These are phyloP conservation scores for Nothophaeocryptopus gaeumannii DNA, from an alignment of 2,329 filamentous ascomycete genomes.

Conservation along the genomic window DNA sequence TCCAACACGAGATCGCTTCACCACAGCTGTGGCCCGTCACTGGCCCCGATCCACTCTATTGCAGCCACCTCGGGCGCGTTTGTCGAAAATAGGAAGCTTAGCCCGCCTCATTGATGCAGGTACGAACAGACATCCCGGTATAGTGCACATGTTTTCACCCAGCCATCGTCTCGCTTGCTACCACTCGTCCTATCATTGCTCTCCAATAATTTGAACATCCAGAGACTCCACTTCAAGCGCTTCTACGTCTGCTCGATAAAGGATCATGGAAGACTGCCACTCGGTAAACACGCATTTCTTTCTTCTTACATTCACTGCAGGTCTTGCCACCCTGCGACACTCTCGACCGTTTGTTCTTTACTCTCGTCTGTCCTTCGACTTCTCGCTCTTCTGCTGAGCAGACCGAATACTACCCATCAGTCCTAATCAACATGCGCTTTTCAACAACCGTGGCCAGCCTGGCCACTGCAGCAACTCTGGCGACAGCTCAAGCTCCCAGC, in stretches of 20 bases:
- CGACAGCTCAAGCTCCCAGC: slow-evolving; percentile 23
- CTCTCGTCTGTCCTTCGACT: slow-evolving; percentile 11
- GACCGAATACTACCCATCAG: neutral
- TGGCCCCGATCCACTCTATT: slow-evolving; percentile 1
- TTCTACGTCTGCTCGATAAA: too few relatives aligned
- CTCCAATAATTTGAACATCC: too few relatives aligned
- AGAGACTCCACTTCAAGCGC: neutral
- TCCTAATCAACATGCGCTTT: slow-evolving; percentile 20
- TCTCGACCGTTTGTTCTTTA: neutral
- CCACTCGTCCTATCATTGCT: too few relatives aligned
- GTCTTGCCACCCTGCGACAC: slow-evolving; percentile 5
- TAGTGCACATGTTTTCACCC: too few relatives aligned
- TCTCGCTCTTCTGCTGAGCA: neutral
- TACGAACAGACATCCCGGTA: too few relatives aligned
- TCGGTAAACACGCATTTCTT: neutral
- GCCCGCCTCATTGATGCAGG: too few relatives aligned
- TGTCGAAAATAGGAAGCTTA: neutral
- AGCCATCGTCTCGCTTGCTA: too few relatives aligned
- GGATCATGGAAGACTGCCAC: too few relatives aligned
- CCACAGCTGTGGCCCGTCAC: slow-evolving; percentile 5
- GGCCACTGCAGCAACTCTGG: slow-evolving; percentile 20
- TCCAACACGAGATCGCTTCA: slow-evolving; percentile 4
- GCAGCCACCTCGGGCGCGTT: slow-evolving; percentile 7
- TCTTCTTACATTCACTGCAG: slow-evolving; percentile 4
- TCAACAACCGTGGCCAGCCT: slow-evolving; percentile 8